phyloP scores from a whole-genome alignment of 306 rosid species.

The Casuarina equisetifolia region DNA sequence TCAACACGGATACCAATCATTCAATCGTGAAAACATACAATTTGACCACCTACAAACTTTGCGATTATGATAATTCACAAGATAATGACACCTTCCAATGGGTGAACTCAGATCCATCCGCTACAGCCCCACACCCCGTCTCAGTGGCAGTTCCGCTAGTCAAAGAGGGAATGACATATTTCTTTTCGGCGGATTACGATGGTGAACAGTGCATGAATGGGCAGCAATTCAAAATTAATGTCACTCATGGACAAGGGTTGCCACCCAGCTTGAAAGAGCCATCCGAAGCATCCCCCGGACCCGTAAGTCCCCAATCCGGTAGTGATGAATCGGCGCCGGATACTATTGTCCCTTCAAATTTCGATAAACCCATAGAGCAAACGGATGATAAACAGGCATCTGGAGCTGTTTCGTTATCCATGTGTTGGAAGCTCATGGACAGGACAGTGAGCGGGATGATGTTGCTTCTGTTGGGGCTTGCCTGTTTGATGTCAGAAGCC shows the following conservation, averaged over 20 bases:
- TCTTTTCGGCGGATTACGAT: conserved; percentile 83
- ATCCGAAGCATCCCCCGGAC: conserved; percentile 52
- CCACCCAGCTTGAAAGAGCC: conserved; percentile 42
- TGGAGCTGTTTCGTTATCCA: conserved; percentile 34
- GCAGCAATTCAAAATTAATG: conserved; percentile 64
- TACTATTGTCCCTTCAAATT: conserved; percentile 77
- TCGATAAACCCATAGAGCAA: conserved; percentile 53
- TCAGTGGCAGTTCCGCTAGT: conserved; percentile 61
- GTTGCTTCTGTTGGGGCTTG: conserved; percentile 28
- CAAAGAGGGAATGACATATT: conserved; percentile 67
- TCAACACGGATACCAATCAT: conserved; percentile 82
- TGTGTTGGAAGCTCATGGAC: conserved; percentile 23
- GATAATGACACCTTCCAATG: conserved; percentile 72
- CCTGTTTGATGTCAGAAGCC: conserved; percentile 24
- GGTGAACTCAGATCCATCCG: conserved; percentile 60
- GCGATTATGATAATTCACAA: conserved; percentile 63
- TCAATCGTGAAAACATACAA: conserved; percentile 72
- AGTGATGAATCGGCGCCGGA: conserved; percentile 72
- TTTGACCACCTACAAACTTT: conserved; percentile 63
- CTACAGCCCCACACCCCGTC: conserved; percentile 40
- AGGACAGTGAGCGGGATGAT: conserved; percentile 3
- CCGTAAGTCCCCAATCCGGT: conserved; percentile 52
- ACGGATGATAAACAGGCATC: conserved; percentile 33
- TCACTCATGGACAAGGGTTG: conserved; percentile 75
- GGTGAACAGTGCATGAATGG: conserved; percentile 86